Conservation (phyloP, 225 moss, liverwort and hornwort genomes). For the Antitrichia curtipendula region DNA sequence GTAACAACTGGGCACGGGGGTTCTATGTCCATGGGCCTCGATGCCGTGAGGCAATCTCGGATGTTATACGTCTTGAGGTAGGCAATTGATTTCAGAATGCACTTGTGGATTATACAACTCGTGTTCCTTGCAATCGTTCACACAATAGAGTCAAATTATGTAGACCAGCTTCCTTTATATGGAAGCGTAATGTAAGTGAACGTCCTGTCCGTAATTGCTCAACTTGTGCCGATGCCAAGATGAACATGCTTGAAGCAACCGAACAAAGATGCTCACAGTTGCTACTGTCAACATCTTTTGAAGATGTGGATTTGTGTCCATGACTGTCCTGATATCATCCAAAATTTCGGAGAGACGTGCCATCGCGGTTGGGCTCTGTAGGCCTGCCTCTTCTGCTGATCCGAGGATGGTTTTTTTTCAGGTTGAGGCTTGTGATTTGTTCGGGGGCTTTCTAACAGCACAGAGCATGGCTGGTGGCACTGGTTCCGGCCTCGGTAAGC, state of each 20-base stretch:
- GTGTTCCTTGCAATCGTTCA: not conserved
- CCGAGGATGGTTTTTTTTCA: not conserved
- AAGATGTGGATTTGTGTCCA: not conserved
- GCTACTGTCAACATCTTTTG: not conserved
- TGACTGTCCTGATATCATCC: not conserved
- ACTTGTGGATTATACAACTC: not conserved
- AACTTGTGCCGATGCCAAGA: not conserved
- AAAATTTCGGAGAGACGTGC: not conserved
- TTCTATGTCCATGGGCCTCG: constrained; percentile 75
- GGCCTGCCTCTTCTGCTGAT: not conserved
- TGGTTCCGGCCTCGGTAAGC: constrained; percentile 76
- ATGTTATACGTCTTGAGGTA: constrained; percentile 82
- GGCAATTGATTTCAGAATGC: not conserved
- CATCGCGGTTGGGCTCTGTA: not conserved
- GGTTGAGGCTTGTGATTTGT: constrained; percentile 87
- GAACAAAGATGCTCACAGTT: not conserved
- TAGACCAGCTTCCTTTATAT: not conserved
- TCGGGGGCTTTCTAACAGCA: constrained; percentile 76
- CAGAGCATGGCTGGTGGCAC: constrained; percentile 99
- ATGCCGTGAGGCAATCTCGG: constrained; percentile 46
- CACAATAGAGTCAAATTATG: not conserved
- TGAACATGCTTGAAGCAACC: not conserved
- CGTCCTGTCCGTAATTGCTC: not conserved
- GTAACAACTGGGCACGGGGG: constrained; percentile 96
- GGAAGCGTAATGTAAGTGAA: not conserved